These are phyloP conservation scores for Mucor indicus DNA, from an alignment of 371 early-diverging fungal species.

Conservation along the genomic window DNA sequence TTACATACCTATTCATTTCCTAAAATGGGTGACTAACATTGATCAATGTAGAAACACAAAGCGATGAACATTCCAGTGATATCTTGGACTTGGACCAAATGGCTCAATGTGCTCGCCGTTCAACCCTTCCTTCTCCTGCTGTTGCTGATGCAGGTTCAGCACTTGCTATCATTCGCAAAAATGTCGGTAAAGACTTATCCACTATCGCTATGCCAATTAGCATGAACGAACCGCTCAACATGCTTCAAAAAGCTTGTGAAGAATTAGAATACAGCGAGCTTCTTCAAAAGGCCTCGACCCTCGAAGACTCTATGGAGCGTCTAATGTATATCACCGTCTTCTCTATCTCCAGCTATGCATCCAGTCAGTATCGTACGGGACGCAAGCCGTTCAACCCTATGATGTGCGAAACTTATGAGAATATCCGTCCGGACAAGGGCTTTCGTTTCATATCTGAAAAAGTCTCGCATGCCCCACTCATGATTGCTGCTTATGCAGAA, in stretches of 20 bases:
- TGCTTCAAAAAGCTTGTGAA: constrained; percentile 88
- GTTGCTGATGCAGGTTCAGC: constrained; percentile 72
- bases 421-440: constrained; percentile 71
- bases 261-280: constrained; percentile 88
- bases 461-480: constrained; percentile 79
- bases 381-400: constrained; percentile 94
- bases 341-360: constrained; percentile 83
- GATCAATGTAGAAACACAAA: background rate
- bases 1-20: constrained; percentile 3
- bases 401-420: constrained; percentile 92
- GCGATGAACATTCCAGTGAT: constrained; percentile 2
- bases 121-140: constrained; percentile 60
- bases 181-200: constrained; percentile 93
- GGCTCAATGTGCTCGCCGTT: constrained; percentile 41
- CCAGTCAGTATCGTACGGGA: constrained; percentile 76
- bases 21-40: too few species aligned
- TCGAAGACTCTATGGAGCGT: constrained; percentile 71
- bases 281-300: constrained; percentile 72
- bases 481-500: constrained; percentile 74
- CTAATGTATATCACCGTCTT: constrained; percentile 78
- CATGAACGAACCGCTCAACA: constrained; percentile 91
- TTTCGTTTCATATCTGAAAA: constrained; percentile 83
- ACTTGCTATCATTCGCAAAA: constrained; percentile 83
- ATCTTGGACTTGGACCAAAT: constrained; percentile 4
- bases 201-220: constrained; percentile 95